These are phyloP conservation scores for Epichloe gansuensis DNA, from an alignment of 2,329 filamentous ascomycete genomes.

Conservation along the genomic window DNA sequence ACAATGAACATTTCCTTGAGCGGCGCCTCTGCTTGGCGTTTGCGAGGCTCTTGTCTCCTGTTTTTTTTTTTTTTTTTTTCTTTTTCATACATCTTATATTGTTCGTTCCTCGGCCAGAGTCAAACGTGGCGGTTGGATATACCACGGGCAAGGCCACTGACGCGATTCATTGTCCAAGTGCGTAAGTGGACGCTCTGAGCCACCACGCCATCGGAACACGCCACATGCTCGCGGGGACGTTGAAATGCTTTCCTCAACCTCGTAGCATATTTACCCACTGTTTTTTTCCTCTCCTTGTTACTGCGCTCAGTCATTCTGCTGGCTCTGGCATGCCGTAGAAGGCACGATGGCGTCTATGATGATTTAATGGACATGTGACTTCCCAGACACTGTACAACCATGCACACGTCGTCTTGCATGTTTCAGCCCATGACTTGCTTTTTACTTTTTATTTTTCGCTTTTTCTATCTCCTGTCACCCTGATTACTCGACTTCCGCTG, in stretches of 20 bases:
- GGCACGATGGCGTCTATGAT: conserved; percentile 3
- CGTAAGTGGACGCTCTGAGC: neutral
- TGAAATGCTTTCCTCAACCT: neutral
- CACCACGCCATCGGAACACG: neutral
- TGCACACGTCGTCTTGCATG: neutral
- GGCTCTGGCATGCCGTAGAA: neutral
- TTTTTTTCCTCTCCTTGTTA: neutral
- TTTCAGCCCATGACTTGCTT: neutral
- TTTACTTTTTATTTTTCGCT: neutral
- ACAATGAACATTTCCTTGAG: neutral
- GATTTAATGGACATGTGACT: neutral
- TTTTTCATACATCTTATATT: neutral
- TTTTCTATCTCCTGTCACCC: neutral
- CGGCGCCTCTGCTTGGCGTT: neutral
- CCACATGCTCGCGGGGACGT: neutral
- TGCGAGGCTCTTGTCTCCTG: neutral
- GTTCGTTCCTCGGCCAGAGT: neutral
- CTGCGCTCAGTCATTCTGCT: neutral
- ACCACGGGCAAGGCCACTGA: neutral
- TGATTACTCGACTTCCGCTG: neutral
- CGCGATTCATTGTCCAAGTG: neutral
- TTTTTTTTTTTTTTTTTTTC: no score
- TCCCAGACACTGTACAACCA: neutral
- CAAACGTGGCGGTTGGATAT: neutral
- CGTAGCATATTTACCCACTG: neutral